Conservation (phyloP, 495 filamentous ascomycete genomes). For the Viridothelium virens region DNA sequence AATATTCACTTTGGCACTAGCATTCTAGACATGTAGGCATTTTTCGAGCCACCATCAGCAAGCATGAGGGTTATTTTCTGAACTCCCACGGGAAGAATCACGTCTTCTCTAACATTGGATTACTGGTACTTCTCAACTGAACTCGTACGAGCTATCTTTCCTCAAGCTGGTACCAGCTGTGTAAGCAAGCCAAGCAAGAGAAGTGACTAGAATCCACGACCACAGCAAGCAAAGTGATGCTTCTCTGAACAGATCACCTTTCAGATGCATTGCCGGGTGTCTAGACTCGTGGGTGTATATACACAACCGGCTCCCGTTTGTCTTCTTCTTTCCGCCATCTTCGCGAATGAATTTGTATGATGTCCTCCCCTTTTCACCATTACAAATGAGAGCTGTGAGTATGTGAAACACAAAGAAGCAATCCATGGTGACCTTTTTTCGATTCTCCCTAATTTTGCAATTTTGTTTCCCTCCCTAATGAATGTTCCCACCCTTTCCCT, state of each 20-base stretch:
- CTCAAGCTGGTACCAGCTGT: background rate
- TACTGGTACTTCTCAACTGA: background rate
- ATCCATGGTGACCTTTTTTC: background rate
- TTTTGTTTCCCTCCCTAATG: background rate
- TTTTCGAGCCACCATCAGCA: background rate
- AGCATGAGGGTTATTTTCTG: background rate
- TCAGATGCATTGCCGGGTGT: background rate
- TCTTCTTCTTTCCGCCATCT: background rate
- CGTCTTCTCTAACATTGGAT: background rate
- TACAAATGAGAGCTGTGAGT: conserved; percentile 3
- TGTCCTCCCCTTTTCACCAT: background rate
- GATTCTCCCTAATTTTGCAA: background rate
- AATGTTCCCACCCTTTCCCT: background rate
- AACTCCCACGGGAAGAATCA: too few species aligned
- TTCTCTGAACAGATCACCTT: background rate
- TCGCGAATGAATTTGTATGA: background rate
- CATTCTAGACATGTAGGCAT: background rate
- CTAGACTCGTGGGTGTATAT: background rate
- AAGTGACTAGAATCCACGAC: background rate
- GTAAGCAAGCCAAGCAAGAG: conserved; percentile 1
- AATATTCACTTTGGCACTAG: background rate
- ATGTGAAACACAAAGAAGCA: background rate
- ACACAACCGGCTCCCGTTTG: background rate
- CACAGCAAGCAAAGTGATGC: background rate
- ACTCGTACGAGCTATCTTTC: background rate